Evolutionary conservation across 176 grass and related monocot genomes (phyloP).

Genomic region (Zoysia japonica): DNA sequence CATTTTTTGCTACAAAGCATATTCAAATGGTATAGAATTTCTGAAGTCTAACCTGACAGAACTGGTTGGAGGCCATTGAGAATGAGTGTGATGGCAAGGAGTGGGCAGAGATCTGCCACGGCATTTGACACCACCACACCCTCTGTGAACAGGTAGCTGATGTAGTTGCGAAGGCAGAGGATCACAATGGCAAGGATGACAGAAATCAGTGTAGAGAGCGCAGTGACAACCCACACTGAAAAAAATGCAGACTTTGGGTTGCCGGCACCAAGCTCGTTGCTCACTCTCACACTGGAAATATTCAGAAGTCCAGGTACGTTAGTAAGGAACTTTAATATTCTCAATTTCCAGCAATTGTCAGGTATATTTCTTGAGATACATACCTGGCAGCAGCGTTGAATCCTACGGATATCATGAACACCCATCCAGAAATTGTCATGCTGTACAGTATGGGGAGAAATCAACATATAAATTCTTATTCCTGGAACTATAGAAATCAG

Average conservation of each 20-base stretch:
- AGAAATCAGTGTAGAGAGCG: constrained; percentile 34
- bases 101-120: constrained; percentile 65
- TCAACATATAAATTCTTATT: background rate
- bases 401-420: constrained; percentile 89
- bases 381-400: constrained; percentile 91
- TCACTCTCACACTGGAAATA: constrained; percentile 63
- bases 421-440: constrained; percentile 71
- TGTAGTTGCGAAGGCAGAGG: constrained; percentile 57
- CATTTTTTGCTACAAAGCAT: background rate
- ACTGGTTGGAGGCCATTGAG: constrained; percentile 85
- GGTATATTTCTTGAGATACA: background rate
- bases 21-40: background rate
- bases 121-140: constrained; percentile 59
- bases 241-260: constrained; percentile 68
- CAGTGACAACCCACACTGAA: constrained; percentile 64
- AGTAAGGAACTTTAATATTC: background rate
- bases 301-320: background rate
- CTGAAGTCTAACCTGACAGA: constrained; percentile 52
- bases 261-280: constrained; percentile 83
- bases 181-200: constrained; percentile 40
- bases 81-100: constrained; percentile 58
- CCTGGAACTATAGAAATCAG: background rate
- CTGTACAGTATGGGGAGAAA: constrained; percentile 35
- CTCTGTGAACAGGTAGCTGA: constrained; percentile 79
- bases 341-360: background rate